Conservation (phyloP, 768 basidiomycete species). For the Lentinula sp. region DNA sequence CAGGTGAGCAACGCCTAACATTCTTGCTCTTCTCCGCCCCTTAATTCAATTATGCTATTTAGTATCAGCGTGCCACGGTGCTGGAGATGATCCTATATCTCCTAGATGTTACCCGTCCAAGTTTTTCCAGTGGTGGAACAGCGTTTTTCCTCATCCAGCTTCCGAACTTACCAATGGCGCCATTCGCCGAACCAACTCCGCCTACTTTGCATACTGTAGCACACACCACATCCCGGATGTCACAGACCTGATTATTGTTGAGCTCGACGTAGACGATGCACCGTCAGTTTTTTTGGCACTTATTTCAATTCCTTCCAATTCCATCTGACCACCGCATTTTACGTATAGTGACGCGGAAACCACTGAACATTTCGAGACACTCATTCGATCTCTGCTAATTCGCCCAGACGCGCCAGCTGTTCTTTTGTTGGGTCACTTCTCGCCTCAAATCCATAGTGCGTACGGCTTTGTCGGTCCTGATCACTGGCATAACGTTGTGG, state of each 20-base stretch:
- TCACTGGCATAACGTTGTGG: constrained; percentile 82
- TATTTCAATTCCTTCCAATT: background rate
- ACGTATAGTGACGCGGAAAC: constrained; percentile 55
- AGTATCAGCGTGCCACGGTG: constrained; percentile 94
- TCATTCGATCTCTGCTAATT: constrained; percentile 86
- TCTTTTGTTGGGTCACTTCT: constrained; percentile 92
- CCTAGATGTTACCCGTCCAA: constrained; percentile 86
- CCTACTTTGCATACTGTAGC: constrained; percentile 94
- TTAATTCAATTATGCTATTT: constrained; percentile 11
- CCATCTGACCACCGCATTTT: background rate
- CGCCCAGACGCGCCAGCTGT: constrained; percentile 91
- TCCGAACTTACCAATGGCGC: constrained; percentile 98
- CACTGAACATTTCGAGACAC: constrained; percentile 84
- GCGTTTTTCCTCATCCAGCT: constrained; percentile 95
- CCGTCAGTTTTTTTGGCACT: constrained; percentile 46
- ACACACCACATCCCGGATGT: constrained; percentile 90
- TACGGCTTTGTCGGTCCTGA: constrained; percentile 89
- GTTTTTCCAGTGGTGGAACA: constrained; percentile 97
- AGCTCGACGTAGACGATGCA: constrained; percentile 88
- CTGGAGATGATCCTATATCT: constrained; percentile 85
- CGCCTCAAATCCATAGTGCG: constrained; percentile 71
- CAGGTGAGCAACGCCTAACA: constrained; percentile 48
- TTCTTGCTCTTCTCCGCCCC: background rate
- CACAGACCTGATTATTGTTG: constrained; percentile 91
- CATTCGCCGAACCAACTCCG: constrained; percentile 84